These are phyloP conservation scores for Aspergillus fumigatiaffinis DNA, from an alignment of 2,329 filamentous ascomycete genomes.

Conservation along the genomic window DNA sequence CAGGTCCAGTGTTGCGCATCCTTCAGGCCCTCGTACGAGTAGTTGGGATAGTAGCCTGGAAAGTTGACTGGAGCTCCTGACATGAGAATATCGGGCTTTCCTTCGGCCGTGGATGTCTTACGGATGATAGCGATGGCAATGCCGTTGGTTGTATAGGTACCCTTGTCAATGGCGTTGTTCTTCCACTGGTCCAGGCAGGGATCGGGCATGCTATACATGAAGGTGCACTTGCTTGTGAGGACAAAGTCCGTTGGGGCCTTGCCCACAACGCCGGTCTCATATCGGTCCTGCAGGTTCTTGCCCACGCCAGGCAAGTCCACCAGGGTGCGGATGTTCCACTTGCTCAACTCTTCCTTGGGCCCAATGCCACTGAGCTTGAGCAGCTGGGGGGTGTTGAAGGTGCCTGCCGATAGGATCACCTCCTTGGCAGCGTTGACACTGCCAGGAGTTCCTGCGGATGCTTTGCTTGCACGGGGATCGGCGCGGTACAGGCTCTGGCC, in stretches of 20 bases:
- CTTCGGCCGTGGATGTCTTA: constrained; percentile 36
- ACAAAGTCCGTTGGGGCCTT: constrained; percentile 34
- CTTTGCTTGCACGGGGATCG: constrained; percentile 33
- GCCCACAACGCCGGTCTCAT: constrained; percentile 52
- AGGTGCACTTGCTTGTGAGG: constrained; percentile 29
- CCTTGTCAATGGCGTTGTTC: constrained; percentile 34
- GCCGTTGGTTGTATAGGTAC: constrained; percentile 49
- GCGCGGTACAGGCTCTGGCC: constrained; percentile 46
- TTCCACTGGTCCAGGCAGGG: constrained; percentile 45
- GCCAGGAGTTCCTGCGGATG: constrained; percentile 32
- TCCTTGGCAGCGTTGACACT: constrained; percentile 39
- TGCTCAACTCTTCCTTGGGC: constrained; percentile 48
- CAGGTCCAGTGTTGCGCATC: constrained; percentile 44
- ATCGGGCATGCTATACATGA: constrained; percentile 27
- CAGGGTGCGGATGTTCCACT: constrained; percentile 49
- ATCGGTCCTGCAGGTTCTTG: constrained; percentile 60
- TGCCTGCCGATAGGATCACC: constrained; percentile 47
- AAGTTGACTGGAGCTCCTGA: constrained; percentile 55
- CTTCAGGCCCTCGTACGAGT: constrained; percentile 40
- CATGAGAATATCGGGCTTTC: constrained; percentile 52
- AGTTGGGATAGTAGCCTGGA: constrained; percentile 47
- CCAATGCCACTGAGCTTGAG: constrained; percentile 61
- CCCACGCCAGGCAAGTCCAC: constrained; percentile 58
- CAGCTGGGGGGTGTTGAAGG: constrained; percentile 61
- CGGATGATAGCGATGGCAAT: constrained; percentile 48